Percentiles rank a stretch among this genome's conserved stretches.
These are phyloP conservation scores for Dipteronia sinensis DNA, from an alignment of 345 rosid genomes.

Conservation along the genomic window DNA sequence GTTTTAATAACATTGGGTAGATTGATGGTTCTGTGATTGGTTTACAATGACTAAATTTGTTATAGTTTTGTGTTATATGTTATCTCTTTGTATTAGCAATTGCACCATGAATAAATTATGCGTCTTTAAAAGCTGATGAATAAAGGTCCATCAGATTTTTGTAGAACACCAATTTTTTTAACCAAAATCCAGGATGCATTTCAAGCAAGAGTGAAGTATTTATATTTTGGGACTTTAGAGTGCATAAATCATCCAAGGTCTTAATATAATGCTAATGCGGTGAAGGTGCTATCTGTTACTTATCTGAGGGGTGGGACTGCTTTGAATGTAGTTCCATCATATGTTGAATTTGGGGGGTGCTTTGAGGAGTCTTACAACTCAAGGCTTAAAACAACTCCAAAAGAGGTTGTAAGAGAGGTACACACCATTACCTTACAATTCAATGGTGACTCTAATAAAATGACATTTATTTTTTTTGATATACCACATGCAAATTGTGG, in stretches of 20 bases:
- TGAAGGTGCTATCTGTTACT: constrained; percentile 78
- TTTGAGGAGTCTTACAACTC: constrained; percentile 79
- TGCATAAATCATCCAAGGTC: not conserved
- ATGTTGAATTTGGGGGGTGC: constrained; percentile 88
- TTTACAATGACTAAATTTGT: not conserved
- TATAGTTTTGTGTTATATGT: not conserved
- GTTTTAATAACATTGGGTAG: not conserved
- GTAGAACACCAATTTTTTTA: not conserved
- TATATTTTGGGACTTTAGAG: not conserved
- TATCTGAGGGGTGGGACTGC: constrained; percentile 66
- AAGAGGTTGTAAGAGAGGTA: constrained; percentile 42
- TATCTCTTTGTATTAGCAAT: not conserved
- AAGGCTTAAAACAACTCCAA: constrained; percentile 62
- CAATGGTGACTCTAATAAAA: too few species aligned
- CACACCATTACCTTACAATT: too few species aligned
- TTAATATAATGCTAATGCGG: not conserved
- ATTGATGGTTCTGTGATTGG: not conserved
- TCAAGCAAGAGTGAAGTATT: not conserved
- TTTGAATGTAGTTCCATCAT: too few species aligned
- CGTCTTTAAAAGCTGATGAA: too few species aligned
- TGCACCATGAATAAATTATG: not conserved
- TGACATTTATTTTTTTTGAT: too few species aligned
- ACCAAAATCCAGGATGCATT: not conserved
- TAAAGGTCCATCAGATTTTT: not conserved
- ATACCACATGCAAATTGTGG: too few species aligned